Evolutionary conservation across 2,329 filamentous ascomycete genomes (phyloP).

Genomic region (Coniochaeta pulveracea): DNA sequence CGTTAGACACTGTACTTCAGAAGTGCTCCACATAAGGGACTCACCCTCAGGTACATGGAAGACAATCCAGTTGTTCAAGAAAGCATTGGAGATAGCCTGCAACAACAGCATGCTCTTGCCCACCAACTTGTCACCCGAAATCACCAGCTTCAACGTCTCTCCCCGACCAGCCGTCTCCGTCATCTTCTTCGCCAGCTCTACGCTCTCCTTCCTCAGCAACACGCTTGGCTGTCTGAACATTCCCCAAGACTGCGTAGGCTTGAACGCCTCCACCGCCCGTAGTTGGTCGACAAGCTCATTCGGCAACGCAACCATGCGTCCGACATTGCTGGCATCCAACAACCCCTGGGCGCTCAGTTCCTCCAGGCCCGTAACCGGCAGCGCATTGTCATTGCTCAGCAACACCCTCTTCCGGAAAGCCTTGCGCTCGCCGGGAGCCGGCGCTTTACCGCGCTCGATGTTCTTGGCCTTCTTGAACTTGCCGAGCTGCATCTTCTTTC

Average conservation of each 20-base stretch:
- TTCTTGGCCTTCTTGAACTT: constrained; percentile 40
- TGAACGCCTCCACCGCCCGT: constrained; percentile 80
- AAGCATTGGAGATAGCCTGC: constrained; percentile 72
- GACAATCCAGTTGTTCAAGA: constrained; percentile 79
- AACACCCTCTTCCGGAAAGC: constrained; percentile 80
- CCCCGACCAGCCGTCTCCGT: constrained; percentile 40
- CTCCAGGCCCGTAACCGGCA: constrained; percentile 59
- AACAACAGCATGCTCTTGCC: constrained; percentile 84
- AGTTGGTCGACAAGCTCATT: constrained; percentile 65
- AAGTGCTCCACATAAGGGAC: constrained; percentile 11
- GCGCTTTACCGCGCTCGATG: constrained; percentile 38
- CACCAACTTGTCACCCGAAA: constrained; percentile 61
- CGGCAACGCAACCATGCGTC: constrained; percentile 59
- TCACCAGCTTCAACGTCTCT: constrained; percentile 49
- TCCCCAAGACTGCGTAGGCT: constrained; percentile 77
- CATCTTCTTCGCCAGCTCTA: constrained; percentile 56
- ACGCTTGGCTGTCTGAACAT: constrained; percentile 75
- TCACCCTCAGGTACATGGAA: constrained; percentile 82
- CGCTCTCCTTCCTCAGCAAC: constrained; percentile 68
- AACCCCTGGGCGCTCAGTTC: constrained; percentile 46
- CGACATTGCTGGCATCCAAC: constrained; percentile 42
- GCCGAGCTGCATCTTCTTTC: constrained; percentile 27
- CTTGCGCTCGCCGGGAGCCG: constrained; percentile 70
- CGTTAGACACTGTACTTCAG: constrained; percentile 1
- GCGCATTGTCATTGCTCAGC: constrained; percentile 86